Evolutionary conservation across 2,329 filamentous ascomycete genomes (phyloP), one percentile per base, ranked within the genome.

Genomic region (Podosphaera aphanis): DNA sequence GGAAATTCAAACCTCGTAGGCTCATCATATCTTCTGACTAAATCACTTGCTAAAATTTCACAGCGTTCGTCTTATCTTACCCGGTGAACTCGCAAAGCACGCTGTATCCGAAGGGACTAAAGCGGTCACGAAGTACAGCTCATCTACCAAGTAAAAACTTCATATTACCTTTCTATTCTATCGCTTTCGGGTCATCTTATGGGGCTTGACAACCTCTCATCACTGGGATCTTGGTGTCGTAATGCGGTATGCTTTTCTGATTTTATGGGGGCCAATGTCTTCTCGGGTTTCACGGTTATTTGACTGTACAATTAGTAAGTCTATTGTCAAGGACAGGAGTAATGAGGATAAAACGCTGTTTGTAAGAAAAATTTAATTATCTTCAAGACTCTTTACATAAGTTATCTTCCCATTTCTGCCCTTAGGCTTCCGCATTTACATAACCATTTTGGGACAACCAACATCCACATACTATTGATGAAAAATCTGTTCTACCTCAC

Each of bases 121-220:
- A 83, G 90, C 90, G 48, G 90, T 98, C 59, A 98, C 90, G 74
- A 98, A 98, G 79, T 98, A 95, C 77, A 95, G 88, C 57, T 94
- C 88, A 49, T 94, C 88, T 63, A 90, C 86, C 68, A 98, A 95
- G 84, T 95, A 20, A 41, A 11, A 11, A 29, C 25, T 11, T 29
- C 11, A 11, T 29, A 29, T 29, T 11, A 29, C 11, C 6, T 29
- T 29, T 6, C 11, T 11, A 29, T 29, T 29, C 6, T 29, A 5
- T 29, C 11, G 25, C n/a, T n/a, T n/a, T n/a, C n/a, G n/a, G n/a
- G n/a, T n/a, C n/a, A n/a, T n/a, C n/a, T n/a, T n/a, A n/a, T n/a
- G n/a, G n/a, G n/a, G n/a, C n/a, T n/a, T n/a, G n/a, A n/a, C n/a
- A n/a, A n/a, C n/a, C n/a, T n/a, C n/a, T n/a, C n/a, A 11, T 29